phyloP scores from a whole-genome alignment of 225 moss, liverwort and hornwort species.

The Marchantia polymorpha region DNA sequence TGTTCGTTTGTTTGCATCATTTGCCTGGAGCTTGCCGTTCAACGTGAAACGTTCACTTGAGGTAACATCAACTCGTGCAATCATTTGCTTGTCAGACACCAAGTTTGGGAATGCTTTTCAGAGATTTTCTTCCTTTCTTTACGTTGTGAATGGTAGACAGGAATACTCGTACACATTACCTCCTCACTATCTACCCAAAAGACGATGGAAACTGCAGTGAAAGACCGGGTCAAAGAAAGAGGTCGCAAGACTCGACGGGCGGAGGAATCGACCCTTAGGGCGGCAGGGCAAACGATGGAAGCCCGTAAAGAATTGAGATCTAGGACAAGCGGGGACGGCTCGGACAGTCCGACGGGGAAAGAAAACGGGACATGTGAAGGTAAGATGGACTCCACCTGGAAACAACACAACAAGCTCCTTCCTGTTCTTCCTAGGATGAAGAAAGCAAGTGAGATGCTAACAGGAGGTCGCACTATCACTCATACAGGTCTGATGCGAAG shows the following conservation, averaged over 20 bases:
- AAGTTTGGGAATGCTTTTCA: slow-evolving; percentile 8
- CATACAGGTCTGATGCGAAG: not conserved
- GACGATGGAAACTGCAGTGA: not conserved
- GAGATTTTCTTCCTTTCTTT: not conserved
- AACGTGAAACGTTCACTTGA: slow-evolving; percentile 22
- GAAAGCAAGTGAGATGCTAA: not conserved
- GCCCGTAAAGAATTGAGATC: not conserved
- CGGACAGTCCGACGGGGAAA: not conserved
- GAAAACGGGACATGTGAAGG: not conserved
- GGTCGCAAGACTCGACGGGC: too few relatives aligned
- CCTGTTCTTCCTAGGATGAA: not conserved
- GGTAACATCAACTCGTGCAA: slow-evolving; percentile 23
- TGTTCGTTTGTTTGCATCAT: slow-evolving; percentile 7
- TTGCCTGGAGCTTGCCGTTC: slow-evolving; percentile 3
- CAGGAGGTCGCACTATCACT: not conserved
- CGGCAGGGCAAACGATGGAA: not conserved
- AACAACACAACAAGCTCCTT: not conserved
- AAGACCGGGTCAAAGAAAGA: not conserved
- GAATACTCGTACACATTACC: not conserved
- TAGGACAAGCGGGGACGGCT: not conserved
- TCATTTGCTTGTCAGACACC: slow-evolving; percentile 35
- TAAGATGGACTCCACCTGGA: not conserved
- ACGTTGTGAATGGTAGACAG: not conserved
- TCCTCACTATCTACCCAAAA: not conserved
- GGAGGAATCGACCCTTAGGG: not conserved